Evolutionary conservation across 345 rosid species (phyloP).

Genomic region (Draba incana): DNA sequence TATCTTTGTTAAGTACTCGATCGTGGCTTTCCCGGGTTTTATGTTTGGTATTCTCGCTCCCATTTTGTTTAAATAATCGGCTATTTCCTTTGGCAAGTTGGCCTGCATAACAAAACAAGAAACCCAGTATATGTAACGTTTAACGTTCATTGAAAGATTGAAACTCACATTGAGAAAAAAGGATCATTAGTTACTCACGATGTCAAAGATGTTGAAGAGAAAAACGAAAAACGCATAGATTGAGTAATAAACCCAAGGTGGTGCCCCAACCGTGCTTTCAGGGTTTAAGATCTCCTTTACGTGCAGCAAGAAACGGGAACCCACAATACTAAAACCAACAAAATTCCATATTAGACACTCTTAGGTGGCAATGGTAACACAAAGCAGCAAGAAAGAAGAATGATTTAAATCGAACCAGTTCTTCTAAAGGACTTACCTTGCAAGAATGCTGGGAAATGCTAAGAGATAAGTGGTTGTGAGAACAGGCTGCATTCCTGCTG

Average conservation of each 20-base stretch:
- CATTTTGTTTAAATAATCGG: slow-evolving; percentile 94
- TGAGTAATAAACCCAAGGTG: slow-evolving; percentile 89
- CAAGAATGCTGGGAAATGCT: slow-evolving; percentile 90
- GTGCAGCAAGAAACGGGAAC: slow-evolving; percentile 78
- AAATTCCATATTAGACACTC: slow-evolving; percentile 38
- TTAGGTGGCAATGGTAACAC: neutral
- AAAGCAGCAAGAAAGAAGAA: slow-evolving; percentile 20
- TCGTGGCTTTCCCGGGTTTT: slow-evolving; percentile 94
- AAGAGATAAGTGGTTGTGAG: slow-evolving; percentile 87
- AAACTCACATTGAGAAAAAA: neutral
- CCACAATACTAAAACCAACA: slow-evolving; percentile 61
- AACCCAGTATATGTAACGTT: neutral
- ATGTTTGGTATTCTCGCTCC: slow-evolving; percentile 96
- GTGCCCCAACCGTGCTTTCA: slow-evolving; percentile 80
- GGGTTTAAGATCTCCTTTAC: slow-evolving; percentile 88
- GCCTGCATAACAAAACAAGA: slow-evolving; percentile 54
- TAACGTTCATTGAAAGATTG: slow-evolving; percentile 23
- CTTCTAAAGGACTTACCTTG: slow-evolving; percentile 53
- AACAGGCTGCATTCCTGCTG: slow-evolving; percentile 98
- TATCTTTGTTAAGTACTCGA: slow-evolving; percentile 75
- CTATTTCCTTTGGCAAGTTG: slow-evolving; percentile 95
- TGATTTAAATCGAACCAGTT: neutral
- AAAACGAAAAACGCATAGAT: slow-evolving; percentile 88
- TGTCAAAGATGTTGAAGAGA: slow-evolving; percentile 92
- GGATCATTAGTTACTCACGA: slow-evolving; percentile 60